These are phyloP conservation scores for Lachnellula hyalina DNA, from an alignment of 2,329 filamentous ascomycete genomes.

Conservation along the genomic window DNA sequence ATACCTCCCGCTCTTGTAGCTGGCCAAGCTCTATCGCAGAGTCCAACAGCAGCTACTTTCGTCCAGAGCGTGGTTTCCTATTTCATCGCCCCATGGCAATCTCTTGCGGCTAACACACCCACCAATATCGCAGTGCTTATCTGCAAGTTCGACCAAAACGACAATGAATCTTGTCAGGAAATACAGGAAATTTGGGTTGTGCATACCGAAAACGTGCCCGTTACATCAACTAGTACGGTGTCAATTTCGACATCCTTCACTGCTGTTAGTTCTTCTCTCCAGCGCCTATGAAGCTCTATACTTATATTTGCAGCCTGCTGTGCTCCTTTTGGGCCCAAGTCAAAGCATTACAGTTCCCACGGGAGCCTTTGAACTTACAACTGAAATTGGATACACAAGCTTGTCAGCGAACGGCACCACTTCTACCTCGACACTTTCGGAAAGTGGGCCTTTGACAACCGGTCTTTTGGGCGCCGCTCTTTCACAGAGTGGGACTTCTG, in stretches of 20 bases:
- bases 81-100: conserved; percentile 26
- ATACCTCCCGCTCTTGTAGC: not conserved
- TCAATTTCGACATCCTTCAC: conserved; percentile 16
- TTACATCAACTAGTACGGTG: conserved; percentile 16
- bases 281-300: not conserved
- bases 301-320: conserved; percentile 7
- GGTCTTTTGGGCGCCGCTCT: no score
- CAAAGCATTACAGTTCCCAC: conserved; percentile 13
- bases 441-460: not conserved
- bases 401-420: conserved; percentile 11
- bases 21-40: not conserved
- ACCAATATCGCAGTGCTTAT: conserved; percentile 17
- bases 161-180: conserved; percentile 7
- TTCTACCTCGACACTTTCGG: conserved; percentile 4
- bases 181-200: conserved; percentile 24
- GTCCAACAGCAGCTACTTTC: conserved; percentile 10
- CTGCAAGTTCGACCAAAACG: conserved; percentile 11
- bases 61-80: conserved; percentile 22
- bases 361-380: conserved; percentile 14
- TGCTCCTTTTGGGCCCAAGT: conserved; percentile 15
- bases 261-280: conserved; percentile 9
- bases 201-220: conserved; percentile 12
- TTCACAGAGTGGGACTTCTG: not conserved
- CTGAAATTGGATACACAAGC: conserved; percentile 9
- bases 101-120: conserved; percentile 17